These are phyloP conservation scores for Suhomyces taliae DNA, from an alignment of 1,139 yeast species.

Conservation along the genomic window DNA sequence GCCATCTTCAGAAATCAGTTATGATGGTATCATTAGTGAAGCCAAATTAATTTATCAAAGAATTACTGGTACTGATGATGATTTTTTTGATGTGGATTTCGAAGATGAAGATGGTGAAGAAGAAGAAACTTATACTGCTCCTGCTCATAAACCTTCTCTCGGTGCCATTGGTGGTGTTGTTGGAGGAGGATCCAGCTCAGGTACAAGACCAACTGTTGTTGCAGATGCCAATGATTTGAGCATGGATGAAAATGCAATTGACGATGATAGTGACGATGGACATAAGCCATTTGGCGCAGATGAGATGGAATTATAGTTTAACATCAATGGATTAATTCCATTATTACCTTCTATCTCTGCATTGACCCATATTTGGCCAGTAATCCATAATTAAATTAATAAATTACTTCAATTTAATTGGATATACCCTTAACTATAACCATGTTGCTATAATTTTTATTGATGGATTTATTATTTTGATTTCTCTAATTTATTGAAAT, in stretches of 20 bases:
- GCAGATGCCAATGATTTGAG: conserved; percentile 13
- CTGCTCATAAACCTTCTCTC: conserved; percentile 2
- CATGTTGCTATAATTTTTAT: too few species aligned
- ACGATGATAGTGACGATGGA: conserved; percentile 35
- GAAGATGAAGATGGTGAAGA: conserved; percentile 82
- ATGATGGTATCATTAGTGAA: conserved; percentile 85
- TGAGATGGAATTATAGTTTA: conserved; percentile 60
- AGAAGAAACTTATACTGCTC: conserved; percentile 13
- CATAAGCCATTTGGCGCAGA: conserved; percentile 65
- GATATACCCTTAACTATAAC: too few species aligned
- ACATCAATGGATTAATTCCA: not conserved
- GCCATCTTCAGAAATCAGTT: conserved; percentile 83
- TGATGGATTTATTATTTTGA: too few species aligned
- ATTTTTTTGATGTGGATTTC: conserved; percentile 92
- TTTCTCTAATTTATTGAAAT: not conserved
- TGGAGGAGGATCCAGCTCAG: conserved; percentile 7
- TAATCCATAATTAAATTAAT: too few species aligned
- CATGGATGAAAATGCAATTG: conserved; percentile 39
- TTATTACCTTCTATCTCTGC: too few species aligned
- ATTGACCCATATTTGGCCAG: too few species aligned
- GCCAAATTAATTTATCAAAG: conserved; percentile 72
- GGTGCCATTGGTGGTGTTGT: conserved; percentile 11
- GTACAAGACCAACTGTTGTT: conserved; percentile 8
- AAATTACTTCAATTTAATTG: too few species aligned
- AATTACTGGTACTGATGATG: conserved; percentile 91